A percentile compares a stretch with the other conserved stretches of the same genome.
These are phyloP conservation scores for Incumbomyces delicatus DNA, from an alignment of 2,329 filamentous ascomycete species.

Conservation along the genomic window DNA sequence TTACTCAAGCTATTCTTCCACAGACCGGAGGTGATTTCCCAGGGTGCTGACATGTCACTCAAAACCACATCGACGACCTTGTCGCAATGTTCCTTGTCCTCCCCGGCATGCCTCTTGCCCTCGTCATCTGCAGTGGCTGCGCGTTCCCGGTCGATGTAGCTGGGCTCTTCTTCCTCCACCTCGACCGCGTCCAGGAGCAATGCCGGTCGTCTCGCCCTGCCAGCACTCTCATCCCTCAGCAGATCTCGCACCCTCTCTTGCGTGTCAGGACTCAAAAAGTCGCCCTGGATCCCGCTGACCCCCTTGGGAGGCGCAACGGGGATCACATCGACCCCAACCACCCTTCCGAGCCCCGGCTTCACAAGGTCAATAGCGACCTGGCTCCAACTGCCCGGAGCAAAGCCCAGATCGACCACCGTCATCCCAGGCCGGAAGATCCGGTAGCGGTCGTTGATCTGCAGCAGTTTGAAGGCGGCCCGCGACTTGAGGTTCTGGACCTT, in stretches of 20 bases:
- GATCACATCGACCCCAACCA: constrained; percentile 89
- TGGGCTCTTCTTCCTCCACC: constrained; percentile 19
- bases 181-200: constrained; percentile 8
- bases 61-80: constrained; percentile 80
- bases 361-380: constrained; percentile 68
- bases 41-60: constrained; percentile 99
- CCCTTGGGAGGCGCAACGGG: constrained; percentile 83
- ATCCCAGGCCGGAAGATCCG: constrained; percentile 68
- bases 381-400: constrained; percentile 65
- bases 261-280: constrained; percentile 71
- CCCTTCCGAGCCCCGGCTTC: constrained; percentile 57
- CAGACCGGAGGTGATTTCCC: constrained; percentile 69
- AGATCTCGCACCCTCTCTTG: constrained; percentile 68
- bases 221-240: constrained; percentile 37
- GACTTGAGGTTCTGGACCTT: constrained; percentile 74
- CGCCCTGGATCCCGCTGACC: constrained; percentile 89
- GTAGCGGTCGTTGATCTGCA: constrained; percentile 80
- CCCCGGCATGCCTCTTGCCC: constrained; percentile 12
- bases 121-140: constrained; percentile 26
- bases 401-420: constrained; percentile 86
- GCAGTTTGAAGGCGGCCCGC: constrained; percentile 82
- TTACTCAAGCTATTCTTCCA: constrained; percentile 86
- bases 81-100: constrained; percentile 27
- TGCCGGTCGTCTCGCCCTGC: constrained; percentile 6
- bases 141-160: constrained; percentile 16